phyloP scores from a whole-genome alignment of 441 rosid species.

The Breynia disticha region DNA sequence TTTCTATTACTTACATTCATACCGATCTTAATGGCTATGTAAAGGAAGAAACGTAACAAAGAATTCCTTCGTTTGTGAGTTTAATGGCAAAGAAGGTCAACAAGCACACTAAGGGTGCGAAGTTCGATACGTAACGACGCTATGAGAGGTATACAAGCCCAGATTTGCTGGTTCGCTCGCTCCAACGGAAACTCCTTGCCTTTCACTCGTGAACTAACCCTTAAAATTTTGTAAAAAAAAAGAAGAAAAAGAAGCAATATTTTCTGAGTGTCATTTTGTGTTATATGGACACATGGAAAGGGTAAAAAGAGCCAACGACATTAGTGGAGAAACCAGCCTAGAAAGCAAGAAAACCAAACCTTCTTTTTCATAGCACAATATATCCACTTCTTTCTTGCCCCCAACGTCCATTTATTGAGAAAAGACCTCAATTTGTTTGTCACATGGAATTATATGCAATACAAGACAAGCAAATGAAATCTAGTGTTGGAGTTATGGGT shows the following conservation, averaged over 20 bases:
- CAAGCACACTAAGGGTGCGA: too few relatives aligned
- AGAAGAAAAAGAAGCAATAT: neutral
- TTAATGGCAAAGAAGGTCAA: too few relatives aligned
- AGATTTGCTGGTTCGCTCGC: too few relatives aligned
- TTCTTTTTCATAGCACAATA: constrained; percentile 7
- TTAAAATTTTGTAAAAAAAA: neutral
- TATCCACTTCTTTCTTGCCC: constrained; percentile 1
- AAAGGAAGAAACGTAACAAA: too few relatives aligned
- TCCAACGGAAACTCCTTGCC: too few relatives aligned
- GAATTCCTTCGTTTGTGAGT: too few relatives aligned
- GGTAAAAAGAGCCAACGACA: constrained; percentile 15
- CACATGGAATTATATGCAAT: constrained; percentile 6
- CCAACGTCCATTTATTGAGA: neutral
- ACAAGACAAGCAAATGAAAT: constrained; percentile 14
- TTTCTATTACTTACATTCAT: too few relatives aligned
- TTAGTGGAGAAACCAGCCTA: constrained; percentile 38
- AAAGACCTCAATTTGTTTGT: neutral
- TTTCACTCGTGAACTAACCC: too few relatives aligned
- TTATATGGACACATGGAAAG: constrained; percentile 18
- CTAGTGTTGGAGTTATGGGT: constrained; percentile 13
- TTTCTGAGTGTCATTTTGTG: constrained; percentile 16
- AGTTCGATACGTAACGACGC: too few relatives aligned
- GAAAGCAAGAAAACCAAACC: constrained; percentile 19
- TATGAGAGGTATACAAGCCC: too few relatives aligned
- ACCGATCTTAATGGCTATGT: too few relatives aligned